phyloP scores from a whole-genome alignment of 2,329 filamentous ascomycete genomes.

The Lachnellula cervina region DNA sequence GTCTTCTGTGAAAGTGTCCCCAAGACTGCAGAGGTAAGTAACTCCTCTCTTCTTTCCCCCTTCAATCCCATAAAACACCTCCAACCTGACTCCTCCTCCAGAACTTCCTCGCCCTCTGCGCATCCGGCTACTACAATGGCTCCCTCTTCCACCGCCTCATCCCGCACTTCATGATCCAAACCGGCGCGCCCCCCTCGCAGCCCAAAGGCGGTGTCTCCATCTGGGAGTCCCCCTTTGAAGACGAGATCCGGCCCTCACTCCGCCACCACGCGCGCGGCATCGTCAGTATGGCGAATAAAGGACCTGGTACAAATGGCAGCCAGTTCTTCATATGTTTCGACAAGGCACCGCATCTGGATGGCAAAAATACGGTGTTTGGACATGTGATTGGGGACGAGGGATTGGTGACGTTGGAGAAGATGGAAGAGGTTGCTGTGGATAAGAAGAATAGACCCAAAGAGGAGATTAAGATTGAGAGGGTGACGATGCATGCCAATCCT shows the following conservation, averaged over 20 bases:
- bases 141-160: constrained; percentile 79
- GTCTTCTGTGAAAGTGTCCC: constrained; percentile 94
- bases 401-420: constrained; percentile 59
- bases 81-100: constrained; percentile 33
- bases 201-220: constrained; percentile 69
- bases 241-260: constrained; percentile 71
- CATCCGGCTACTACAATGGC: constrained; percentile 68
- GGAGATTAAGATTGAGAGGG: constrained; percentile 58
- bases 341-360: constrained; percentile 74
- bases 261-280: constrained; percentile 65
- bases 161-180: constrained; percentile 75
- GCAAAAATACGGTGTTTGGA: constrained; percentile 80
- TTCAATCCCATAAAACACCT: not conserved
- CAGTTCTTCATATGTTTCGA: constrained; percentile 82
- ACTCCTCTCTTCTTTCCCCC: constrained; percentile 1
- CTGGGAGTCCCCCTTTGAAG: constrained; percentile 69
- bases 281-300: constrained; percentile 76
- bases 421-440: constrained; percentile 70
- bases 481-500: constrained; percentile 77
- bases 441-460: constrained; percentile 72
- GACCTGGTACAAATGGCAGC: constrained; percentile 66
- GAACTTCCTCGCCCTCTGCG: constrained; percentile 87
- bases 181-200: constrained; percentile 59
- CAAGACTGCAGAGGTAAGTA: constrained; percentile 74
- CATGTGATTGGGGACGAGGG: constrained; percentile 64